Conservation (phyloP, 805 yeast species). For the Priceomyces carsonii region DNA sequence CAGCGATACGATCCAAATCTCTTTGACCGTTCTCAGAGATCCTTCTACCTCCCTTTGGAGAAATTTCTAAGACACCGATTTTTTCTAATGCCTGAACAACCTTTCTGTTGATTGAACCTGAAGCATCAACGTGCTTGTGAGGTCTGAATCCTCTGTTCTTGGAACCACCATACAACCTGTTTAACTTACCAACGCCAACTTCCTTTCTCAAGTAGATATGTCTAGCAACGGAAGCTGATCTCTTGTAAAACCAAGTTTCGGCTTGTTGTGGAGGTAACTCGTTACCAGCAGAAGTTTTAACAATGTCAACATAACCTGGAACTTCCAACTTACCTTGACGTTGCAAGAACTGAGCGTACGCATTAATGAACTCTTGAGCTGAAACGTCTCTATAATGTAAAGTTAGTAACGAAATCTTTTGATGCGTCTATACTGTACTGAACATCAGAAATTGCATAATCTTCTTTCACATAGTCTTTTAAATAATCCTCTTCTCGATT, state of each 20-base stretch:
- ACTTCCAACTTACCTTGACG: constrained; percentile 99
- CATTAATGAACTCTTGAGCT: constrained; percentile 99
- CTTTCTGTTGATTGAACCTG: constrained; percentile 99
- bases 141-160: constrained; percentile 99
- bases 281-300: constrained; percentile 98
- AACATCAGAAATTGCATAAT: too few relatives aligned
- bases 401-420: constrained; percentile 40
- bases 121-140: constrained; percentile 97
- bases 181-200: constrained; percentile 98
- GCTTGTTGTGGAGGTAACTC: constrained; percentile 99
- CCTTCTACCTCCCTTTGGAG: constrained; percentile 99
- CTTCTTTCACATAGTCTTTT: too few relatives aligned
- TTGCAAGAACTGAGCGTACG: constrained; percentile 99
- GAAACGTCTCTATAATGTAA: constrained; percentile 91
- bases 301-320: constrained; percentile 99
- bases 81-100: constrained; percentile 97
- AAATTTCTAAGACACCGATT: constrained; percentile 94
- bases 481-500: too few relatives aligned
- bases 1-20: constrained; percentile 99
- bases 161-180: constrained; percentile 99
- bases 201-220: constrained; percentile 99
- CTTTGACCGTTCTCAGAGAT: constrained; percentile 99
- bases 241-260: constrained; percentile 99
- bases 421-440: too few relatives aligned
- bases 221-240: constrained; percentile 99